phyloP scores from a whole-genome alignment of 805 yeast species.

The Sugiyamaella smithiae region DNA sequence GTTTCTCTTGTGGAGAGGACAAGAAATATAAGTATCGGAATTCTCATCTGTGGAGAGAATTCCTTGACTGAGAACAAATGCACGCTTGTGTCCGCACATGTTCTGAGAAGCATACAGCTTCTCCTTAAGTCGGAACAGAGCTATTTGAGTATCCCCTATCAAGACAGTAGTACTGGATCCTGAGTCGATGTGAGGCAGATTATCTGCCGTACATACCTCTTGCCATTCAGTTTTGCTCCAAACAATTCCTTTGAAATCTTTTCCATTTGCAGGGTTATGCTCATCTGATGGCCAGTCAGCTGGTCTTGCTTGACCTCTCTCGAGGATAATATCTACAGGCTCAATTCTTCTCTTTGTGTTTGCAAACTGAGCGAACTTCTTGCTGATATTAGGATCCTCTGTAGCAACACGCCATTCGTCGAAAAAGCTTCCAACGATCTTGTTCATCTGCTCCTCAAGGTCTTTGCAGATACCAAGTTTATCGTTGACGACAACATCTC shows the following conservation, averaged over 20 bases:
- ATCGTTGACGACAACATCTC: conserved; percentile 36
- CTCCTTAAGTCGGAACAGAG: conserved; percentile 36
- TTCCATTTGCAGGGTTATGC: conserved; percentile 12
- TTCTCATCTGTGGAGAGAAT: conserved; percentile 35
- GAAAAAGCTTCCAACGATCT: conserved; percentile 35
- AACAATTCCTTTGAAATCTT: conserved; percentile 31
- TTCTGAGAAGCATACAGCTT: conserved; percentile 39
- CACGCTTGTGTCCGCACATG: conserved; percentile 43
- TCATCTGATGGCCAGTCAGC: conserved; percentile 12
- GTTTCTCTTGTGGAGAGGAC: conserved; percentile 40
- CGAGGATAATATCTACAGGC: conserved; percentile 14
- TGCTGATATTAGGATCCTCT: conserved; percentile 25
- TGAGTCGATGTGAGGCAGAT: conserved; percentile 32
- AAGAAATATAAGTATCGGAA: conserved; percentile 35
- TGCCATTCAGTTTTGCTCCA: conserved; percentile 38
- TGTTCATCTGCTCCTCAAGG: conserved; percentile 36
- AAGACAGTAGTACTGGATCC: conserved; percentile 37
- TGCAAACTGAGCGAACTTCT: conserved; percentile 35
- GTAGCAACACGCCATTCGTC: conserved; percentile 39
- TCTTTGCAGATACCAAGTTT: conserved; percentile 38
- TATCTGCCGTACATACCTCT: conserved; percentile 29
- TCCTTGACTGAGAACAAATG: conserved; percentile 40
- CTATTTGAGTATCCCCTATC: conserved; percentile 39
- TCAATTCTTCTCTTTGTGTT: conserved; percentile 31
- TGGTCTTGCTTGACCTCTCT: conserved; percentile 9